A percentile compares a stretch with the other conserved stretches of the same genome.
phyloP scores from a whole-genome alignment of 257 asterid genomes.

The Capsicum rhomboideum region DNA sequence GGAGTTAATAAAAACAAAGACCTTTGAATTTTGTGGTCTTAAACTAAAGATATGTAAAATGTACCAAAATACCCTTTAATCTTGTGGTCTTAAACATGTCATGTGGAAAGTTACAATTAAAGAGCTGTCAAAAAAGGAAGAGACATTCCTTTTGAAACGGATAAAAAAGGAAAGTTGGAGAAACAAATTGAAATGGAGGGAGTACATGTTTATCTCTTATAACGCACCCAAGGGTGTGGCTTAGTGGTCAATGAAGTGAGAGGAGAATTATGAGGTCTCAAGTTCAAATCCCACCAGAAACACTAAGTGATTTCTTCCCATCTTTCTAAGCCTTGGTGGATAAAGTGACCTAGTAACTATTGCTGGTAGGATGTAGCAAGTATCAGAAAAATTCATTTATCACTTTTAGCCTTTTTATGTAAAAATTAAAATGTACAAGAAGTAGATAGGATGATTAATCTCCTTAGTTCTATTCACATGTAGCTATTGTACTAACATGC shows the following conservation, averaged over 20 bases:
- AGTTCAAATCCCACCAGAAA: neutral
- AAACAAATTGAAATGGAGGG: neutral
- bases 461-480: neutral
- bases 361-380: neutral
- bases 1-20: neutral
- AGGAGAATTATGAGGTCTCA: neutral
- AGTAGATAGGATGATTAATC: neutral
- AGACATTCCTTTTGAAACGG: too few species aligned
- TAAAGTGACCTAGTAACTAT: too few species aligned
- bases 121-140: neutral
- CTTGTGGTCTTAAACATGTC: neutral
- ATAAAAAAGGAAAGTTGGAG: too few species aligned
- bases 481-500: neutral
- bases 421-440: neutral
- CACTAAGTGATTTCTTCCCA: neutral
- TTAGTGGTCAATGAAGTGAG: neutral
- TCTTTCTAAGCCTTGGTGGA: neutral
- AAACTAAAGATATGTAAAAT: neutral
- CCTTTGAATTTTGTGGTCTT: neutral
- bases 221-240: neutral
- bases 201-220: neutral
- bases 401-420: neutral
- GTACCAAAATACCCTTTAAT: neutral
- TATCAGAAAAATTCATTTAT: neutral
- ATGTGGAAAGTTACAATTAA: neutral